These are phyloP conservation scores for Globisporangium acanthophoron DNA, from an alignment of 352 stramenopile species.

Conservation along the genomic window DNA sequence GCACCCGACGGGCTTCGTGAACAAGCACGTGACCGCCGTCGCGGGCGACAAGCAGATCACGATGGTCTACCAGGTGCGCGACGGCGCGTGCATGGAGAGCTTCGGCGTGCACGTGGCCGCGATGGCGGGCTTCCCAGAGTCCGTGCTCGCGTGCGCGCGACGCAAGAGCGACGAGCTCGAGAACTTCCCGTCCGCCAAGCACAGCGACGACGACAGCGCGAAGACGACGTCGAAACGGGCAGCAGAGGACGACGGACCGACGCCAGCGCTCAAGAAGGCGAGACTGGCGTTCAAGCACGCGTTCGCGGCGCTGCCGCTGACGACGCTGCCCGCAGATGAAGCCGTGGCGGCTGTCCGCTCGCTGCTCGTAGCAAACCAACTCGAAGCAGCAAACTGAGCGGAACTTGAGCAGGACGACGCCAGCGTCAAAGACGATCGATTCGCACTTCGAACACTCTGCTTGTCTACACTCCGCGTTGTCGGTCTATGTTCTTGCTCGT, in stretches of 20 bases:
- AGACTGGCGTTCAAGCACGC: slow-evolving; percentile 34
- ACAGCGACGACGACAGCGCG: background rate
- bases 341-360: slow-evolving; percentile 28
- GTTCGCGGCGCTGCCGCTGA: slow-evolving; percentile 70
- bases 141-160: slow-evolving; percentile 92
- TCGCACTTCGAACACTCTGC: background rate
- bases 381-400: slow-evolving; percentile 6
- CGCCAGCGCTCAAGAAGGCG: slow-evolving; percentile 31
- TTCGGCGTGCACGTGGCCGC: slow-evolving; percentile 99
- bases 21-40: slow-evolving; percentile 96
- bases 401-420: background rate
- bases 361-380: slow-evolving; percentile 14
- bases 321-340: slow-evolving; percentile 42
- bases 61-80: slow-evolving; percentile 91
- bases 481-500: too few relatives aligned
- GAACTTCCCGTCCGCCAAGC: slow-evolving; percentile 24
- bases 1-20: slow-evolving; percentile 76
- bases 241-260: background rate
- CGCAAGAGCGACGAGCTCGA: slow-evolving; percentile 95
- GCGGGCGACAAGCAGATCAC: slow-evolving; percentile 77
- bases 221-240: slow-evolving; percentile 4
- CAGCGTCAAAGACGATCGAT: background rate
- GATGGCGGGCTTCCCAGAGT: slow-evolving; percentile 93
- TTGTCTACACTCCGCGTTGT: too few relatives aligned
- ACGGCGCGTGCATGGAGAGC: slow-evolving; percentile 95